These are phyloP conservation scores for Eutreptiella sp. DNA, from an alignment of 208 protist genomes.

Conservation along the genomic window DNA sequence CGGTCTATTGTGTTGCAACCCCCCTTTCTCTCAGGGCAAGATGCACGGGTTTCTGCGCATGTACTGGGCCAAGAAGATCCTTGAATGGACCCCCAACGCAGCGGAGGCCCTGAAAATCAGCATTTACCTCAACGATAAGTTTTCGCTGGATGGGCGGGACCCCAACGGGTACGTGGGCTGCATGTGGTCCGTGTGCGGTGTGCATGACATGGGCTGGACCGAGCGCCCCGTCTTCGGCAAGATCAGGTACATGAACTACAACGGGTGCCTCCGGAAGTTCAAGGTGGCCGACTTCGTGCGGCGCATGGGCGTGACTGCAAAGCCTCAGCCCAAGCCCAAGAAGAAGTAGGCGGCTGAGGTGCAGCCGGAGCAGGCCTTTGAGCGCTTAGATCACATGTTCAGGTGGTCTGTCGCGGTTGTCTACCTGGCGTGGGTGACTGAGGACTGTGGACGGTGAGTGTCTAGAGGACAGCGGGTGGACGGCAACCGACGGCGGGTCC, in stretches of 20 bases:
- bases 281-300: conserved; percentile 29
- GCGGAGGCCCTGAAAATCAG: conserved; percentile 31
- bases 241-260: conserved; percentile 49
- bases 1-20: too few species aligned
- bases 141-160: conserved; percentile 35
- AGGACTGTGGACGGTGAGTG: too few species aligned
- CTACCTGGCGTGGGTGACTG: too few species aligned
- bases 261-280: conserved; percentile 48
- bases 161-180: conserved; percentile 42
- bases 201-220: conserved; percentile 43
- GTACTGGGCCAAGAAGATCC: conserved; percentile 55
- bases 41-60: conserved; percentile 54
- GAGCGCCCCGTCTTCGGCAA: conserved; percentile 44
- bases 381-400: too few species aligned
- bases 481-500: too few species aligned
- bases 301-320: too few species aligned
- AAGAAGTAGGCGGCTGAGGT: too few species aligned
- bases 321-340: too few species aligned
- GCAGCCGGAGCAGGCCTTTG: too few species aligned
- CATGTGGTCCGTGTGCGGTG: conserved; percentile 35
- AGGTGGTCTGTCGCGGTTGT: too few species aligned
- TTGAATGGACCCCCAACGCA: conserved; percentile 43
- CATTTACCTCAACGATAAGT: conserved; percentile 46
- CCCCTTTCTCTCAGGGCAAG: too few species aligned
- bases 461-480: too few species aligned